phyloP scores from a whole-genome alignment of 305 asterid genomes.

The Fraxinus latifolia region DNA sequence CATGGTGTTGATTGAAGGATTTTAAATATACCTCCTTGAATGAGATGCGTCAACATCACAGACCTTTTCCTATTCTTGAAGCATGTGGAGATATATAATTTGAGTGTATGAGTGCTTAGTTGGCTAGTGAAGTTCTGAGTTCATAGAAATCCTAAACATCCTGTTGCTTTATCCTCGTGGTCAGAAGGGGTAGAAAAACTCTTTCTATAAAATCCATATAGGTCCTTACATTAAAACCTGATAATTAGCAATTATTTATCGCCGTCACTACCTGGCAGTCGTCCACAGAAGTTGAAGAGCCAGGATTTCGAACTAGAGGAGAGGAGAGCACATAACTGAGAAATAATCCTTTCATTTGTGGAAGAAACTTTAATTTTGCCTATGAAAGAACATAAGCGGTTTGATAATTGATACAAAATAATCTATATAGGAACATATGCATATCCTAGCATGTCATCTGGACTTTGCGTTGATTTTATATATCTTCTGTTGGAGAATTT shows the following conservation, averaged over 20 bases:
- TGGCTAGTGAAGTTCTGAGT: conserved; percentile 4
- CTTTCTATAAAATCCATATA: neutral
- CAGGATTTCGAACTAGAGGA: neutral
- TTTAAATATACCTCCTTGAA: neutral
- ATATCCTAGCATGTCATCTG: neutral
- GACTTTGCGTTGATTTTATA: neutral
- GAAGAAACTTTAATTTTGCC: neutral
- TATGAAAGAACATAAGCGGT: neutral
- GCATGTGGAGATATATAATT: conserved; percentile 21
- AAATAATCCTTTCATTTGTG: neutral
- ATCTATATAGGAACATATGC: neutral
- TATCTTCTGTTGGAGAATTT: neutral
- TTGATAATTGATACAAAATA: neutral
- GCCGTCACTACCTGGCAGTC: neutral
- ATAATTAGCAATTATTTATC: neutral
- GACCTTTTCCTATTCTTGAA: neutral
- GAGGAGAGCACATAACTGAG: neutral
- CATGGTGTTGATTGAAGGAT: neutral
- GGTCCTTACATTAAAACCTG: neutral
- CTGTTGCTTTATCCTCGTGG: neutral
- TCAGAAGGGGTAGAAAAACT: neutral
- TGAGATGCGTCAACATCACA: neutral
- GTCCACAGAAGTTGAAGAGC: neutral
- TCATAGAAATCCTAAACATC: conserved; percentile 13
- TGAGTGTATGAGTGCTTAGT: neutral